Evolutionary conservation across 2,329 filamentous ascomycete species (phyloP).

Genomic region (Sporothrix phasma): DNA sequence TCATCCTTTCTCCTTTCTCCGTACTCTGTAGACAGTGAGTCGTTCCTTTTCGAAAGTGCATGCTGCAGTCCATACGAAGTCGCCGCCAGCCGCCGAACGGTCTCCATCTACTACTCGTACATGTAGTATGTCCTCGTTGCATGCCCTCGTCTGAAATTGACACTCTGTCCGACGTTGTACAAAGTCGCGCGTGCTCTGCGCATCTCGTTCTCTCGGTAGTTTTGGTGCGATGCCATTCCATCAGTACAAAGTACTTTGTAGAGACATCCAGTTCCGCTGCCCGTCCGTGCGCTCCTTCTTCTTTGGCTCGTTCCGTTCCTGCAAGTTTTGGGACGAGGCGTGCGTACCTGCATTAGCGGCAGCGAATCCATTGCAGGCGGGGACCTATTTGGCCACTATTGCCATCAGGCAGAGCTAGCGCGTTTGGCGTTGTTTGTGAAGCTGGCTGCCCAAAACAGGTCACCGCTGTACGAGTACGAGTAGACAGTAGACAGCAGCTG

Average conservation of each 20-base stretch:
- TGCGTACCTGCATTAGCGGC: constrained; percentile 12
- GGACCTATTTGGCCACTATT: background rate
- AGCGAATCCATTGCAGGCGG: background rate
- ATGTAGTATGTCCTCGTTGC: too few species aligned
- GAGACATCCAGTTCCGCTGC: background rate
- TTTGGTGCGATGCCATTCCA: background rate
- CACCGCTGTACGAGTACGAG: too few species aligned
- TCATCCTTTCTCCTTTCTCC: too few species aligned
- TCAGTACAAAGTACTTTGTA: background rate
- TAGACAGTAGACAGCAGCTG: background rate
- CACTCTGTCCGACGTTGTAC: background rate
- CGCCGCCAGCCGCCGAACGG: background rate
- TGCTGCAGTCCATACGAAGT: background rate
- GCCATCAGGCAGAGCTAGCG: background rate
- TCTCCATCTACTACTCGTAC: background rate
- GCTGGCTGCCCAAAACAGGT: too few species aligned
- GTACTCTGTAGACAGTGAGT: too few species aligned
- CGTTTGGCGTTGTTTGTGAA: background rate
- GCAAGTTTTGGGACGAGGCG: background rate
- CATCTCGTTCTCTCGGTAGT: background rate
- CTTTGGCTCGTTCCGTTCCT: background rate
- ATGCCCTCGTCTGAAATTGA: background rate
- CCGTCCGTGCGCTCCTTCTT: background rate
- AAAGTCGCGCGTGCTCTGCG: background rate
- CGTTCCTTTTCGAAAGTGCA: background rate